A percentile compares a stretch with the other conserved stretches of the same genome.
Conservation (phyloP, 2,329 filamentous ascomycete species). For the Epichloe sibirici region DNA sequence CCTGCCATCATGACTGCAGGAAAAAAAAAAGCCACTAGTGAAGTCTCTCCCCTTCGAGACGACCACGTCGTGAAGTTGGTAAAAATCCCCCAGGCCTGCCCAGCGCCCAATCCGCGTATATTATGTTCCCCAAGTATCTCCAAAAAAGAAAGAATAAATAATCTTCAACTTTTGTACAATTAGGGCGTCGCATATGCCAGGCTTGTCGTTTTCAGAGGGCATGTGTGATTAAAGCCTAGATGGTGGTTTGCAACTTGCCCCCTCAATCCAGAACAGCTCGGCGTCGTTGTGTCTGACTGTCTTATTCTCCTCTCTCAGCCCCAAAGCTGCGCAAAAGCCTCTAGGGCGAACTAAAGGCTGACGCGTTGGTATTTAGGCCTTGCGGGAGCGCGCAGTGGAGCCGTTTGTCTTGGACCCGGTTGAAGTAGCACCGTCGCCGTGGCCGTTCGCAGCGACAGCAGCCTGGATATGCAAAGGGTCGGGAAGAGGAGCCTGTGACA, state of each 20-base stretch:
- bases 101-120: neutral
- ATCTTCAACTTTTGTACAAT: conserved; percentile 5
- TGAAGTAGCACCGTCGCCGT: conserved; percentile 39
- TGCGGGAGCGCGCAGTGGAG: conserved; percentile 53
- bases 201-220: neutral
- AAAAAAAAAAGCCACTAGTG: conserved; percentile 15
- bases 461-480: conserved; percentile 67
- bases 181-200: neutral
- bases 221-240: neutral
- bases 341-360: neutral
- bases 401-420: conserved; percentile 47
- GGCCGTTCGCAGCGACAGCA: conserved; percentile 37
- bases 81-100: neutral
- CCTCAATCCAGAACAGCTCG: neutral
- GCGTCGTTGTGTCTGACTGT: neutral
- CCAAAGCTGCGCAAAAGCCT: neutral
- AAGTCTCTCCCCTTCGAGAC: conserved; percentile 5
- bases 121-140: conserved; percentile 2
- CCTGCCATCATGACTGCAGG: conserved; percentile 18
- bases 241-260: neutral
- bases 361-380: conserved; percentile 34
- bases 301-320: neutral
- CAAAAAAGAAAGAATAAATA: neutral
- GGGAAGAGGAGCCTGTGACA: conserved; percentile 57
- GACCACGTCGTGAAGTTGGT: conserved; percentile 2